Conservation (phyloP, 371 early-diverging fungal genomes). For the Mucor sp. region DNA sequence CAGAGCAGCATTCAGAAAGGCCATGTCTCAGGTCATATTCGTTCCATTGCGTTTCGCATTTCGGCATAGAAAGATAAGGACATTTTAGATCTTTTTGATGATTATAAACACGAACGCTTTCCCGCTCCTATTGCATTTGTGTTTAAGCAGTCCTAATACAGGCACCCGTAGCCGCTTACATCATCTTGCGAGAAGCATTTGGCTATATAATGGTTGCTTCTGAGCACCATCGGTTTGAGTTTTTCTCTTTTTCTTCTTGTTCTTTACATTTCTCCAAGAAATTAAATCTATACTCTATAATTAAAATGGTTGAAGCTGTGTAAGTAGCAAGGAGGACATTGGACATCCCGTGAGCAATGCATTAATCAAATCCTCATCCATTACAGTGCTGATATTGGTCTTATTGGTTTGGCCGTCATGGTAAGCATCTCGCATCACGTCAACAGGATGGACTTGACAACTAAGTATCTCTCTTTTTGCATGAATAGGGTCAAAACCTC, state of each 20-base stretch:
- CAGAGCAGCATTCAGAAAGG: neutral
- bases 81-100: constrained; percentile 2
- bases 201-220: constrained; percentile 9
- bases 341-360: neutral
- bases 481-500: constrained; percentile 90
- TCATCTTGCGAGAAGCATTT: constrained; percentile 10
- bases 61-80: neutral
- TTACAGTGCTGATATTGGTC: constrained; percentile 95
- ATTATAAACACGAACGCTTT: constrained; percentile 1
- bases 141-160: constrained; percentile 18
- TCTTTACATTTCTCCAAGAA: constrained; percentile 12
- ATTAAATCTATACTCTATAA: neutral
- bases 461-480: neutral
- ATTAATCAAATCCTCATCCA: neutral
- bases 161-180: constrained; percentile 14
- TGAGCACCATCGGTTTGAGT: neutral
- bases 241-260: constrained; percentile 6
- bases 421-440: constrained; percentile 52
- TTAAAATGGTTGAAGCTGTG: constrained; percentile 34
- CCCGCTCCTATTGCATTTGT: constrained; percentile 4
- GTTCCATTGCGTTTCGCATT: neutral
- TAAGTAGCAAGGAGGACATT: constrained; percentile 8
- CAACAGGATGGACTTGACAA: neutral
- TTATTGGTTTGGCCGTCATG: constrained; percentile 99
- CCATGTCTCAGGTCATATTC: neutral